Evolutionary conservation across 495 filamentous ascomycete genomes (phyloP).

Genomic region (Halenospora varia): DNA sequence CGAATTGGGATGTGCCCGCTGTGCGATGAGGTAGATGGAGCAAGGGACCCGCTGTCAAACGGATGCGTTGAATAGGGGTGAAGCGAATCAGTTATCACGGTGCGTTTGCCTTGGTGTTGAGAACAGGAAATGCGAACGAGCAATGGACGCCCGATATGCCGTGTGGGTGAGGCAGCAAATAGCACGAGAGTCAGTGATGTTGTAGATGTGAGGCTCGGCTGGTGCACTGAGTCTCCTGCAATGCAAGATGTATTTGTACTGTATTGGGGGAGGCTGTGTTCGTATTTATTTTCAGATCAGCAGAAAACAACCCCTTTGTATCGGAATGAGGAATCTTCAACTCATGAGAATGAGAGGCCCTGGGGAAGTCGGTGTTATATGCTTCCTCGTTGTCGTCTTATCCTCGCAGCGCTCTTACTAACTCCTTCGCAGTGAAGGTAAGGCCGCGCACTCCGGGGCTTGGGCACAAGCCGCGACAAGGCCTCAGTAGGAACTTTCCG

Average conservation of each 20-base stretch:
- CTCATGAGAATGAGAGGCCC: not conserved
- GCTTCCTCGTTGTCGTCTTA: too few species aligned
- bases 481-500: not conserved
- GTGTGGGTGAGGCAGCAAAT: not conserved
- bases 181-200: not conserved
- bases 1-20: not conserved
- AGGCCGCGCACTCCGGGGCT: not conserved
- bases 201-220: not conserved
- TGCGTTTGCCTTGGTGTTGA: not conserved
- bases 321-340: not conserved
- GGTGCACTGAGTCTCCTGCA: not conserved
- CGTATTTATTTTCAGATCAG: not conserved
- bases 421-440: too few species aligned
- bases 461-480: not conserved
- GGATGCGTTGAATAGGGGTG: not conserved
- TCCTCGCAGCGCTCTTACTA: too few species aligned
- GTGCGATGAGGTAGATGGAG: not conserved
- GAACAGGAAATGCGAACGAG: not conserved
- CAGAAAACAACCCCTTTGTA: not conserved
- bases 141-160: not conserved
- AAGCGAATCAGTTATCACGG: not conserved
- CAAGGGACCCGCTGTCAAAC: not conserved
- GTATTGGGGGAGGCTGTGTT: not conserved
- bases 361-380: too few species aligned
- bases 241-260: not conserved